Conservation (phyloP, 176 grass and related monocot species). For the Triticum monococcum region DNA sequence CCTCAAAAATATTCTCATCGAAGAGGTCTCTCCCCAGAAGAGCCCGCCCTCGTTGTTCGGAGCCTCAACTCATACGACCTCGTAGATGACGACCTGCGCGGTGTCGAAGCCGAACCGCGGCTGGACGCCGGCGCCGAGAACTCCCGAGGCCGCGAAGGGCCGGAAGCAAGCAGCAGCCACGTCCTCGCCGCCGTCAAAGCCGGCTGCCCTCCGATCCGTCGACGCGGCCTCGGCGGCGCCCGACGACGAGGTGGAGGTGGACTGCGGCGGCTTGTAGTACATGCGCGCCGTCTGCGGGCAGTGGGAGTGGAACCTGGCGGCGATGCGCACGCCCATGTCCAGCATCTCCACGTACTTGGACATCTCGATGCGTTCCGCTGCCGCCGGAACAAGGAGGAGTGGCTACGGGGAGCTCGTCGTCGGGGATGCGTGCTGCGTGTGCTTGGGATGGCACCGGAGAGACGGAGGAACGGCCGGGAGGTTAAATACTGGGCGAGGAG, state of each 20-base stretch:
- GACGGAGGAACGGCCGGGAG: neutral
- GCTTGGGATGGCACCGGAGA: neutral
- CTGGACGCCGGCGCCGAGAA: neutral
- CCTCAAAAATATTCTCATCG: no score
- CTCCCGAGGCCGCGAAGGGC: neutral
- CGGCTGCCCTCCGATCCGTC: neutral
- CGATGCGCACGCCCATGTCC: slow-evolving; percentile 67
- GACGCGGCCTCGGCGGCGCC: neutral
- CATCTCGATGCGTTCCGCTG: slow-evolving; percentile 1
- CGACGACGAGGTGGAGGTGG: neutral
- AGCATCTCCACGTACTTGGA: slow-evolving; percentile 65
- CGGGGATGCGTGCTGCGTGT: neutral
- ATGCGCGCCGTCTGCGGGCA: slow-evolving; percentile 73
- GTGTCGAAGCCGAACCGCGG: slow-evolving; percentile 8
- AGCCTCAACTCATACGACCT: slow-evolving; percentile 12
- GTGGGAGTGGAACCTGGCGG: slow-evolving; percentile 68
- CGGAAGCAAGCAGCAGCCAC: neutral
- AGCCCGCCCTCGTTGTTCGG: neutral
- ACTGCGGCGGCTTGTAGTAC: slow-evolving; percentile 85
- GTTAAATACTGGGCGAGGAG: slow-evolving; percentile 19
- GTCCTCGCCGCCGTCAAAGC: neutral
- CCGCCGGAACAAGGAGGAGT: no score
- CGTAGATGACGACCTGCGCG: slow-evolving; percentile 34
- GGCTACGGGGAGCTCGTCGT: no score
- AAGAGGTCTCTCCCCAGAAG: no score